A percentile compares a stretch with the other conserved stretches of the same genome.
Evolutionary conservation across 2,329 filamentous ascomycete species (phyloP).

Genomic region (Pyricularia sp.): DNA sequence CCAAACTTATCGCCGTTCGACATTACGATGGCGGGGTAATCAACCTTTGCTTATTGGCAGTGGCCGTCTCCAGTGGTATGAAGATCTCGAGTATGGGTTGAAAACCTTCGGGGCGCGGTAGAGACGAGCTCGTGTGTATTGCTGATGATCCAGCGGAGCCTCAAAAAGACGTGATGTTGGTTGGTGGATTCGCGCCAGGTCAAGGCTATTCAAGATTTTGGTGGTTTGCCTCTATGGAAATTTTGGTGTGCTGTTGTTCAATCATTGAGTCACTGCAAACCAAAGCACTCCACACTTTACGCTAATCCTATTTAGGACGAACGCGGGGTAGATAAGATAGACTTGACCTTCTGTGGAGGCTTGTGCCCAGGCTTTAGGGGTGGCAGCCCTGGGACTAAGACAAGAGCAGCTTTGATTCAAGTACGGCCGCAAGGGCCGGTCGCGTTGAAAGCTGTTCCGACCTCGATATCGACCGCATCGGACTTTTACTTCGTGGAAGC

Average conservation of each 20-base stretch:
- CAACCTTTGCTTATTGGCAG: background rate
- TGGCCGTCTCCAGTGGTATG: background rate
- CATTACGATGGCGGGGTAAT: slow-evolving; percentile 21
- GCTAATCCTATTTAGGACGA: background rate
- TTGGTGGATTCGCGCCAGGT: slow-evolving; percentile 1
- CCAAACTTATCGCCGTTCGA: slow-evolving; percentile 51
- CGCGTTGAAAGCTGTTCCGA: background rate
- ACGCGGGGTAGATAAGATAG: slow-evolving; percentile 1
- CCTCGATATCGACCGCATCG: background rate
- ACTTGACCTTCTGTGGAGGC: background rate
- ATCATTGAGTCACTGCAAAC: slow-evolving; percentile 1
- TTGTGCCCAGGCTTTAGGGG: background rate
- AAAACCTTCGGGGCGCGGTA: background rate
- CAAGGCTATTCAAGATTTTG: slow-evolving; percentile 3
- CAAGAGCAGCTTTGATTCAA: background rate
- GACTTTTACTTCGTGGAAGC: background rate
- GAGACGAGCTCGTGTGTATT: background rate
- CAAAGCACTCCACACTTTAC: background rate
- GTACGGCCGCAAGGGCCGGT: background rate
- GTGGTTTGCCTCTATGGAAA: slow-evolving; percentile 1
- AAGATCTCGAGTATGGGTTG: background rate
- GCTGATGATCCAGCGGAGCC: background rate
- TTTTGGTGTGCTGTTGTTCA: slow-evolving; percentile 4
- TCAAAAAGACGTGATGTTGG: background rate
- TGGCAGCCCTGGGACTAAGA: background rate